Base-by-base conservation (phyloP, 371 early-diverging fungal species). In the Mortierella sp. region DNA sequence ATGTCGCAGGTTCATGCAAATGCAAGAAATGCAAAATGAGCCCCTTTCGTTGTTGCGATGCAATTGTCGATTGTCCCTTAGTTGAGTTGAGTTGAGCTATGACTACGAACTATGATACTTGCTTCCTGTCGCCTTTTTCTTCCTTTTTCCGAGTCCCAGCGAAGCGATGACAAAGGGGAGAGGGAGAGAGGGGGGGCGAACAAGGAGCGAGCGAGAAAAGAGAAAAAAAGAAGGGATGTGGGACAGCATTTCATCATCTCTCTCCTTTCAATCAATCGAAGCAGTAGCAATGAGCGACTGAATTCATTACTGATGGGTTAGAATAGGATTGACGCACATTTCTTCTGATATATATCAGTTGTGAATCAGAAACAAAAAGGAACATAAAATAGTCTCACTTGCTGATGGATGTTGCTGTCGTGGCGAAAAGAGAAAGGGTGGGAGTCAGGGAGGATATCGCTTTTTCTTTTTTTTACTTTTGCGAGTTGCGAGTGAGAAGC, bases 141-240 rank as follows among this genome's bases (percentile, higher is more conserved):
- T 50, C 71, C 77, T 80, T 76, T 76, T 58, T 74, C 76, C 73
- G 81, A 81, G 73, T 60, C 54, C 68, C 45, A 55, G 45, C 54
- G 65, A 58, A 50, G 73, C 21, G 73, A 73, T 19, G 52, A 52
- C 34, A 34, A 52, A 34, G 34, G 24, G 34, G 31, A 38, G 55
- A 19, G n/a, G 45, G 6, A 11, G 31, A 28, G 60, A 31, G 50
- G 45, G 13, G 42, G 42, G 5, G 42, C 42, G 42, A 38, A 11
- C 45, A n/a, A n/a, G 16, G 47, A n/a, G 11, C 4, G 45, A 38
- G 21, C 55, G 42, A 58, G 52, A n/a, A 13, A 55, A 55, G 54
- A 31, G 42, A 57, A 13, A 21, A 31, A 47, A 72, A 24, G 24
- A 28, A 58, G 45, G 65, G 76, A 68, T 74, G 81, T 70, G 73